phyloP scores from a whole-genome alignment of 192 early-diverging fungal genomes.

The Mortierella alpina region DNA sequence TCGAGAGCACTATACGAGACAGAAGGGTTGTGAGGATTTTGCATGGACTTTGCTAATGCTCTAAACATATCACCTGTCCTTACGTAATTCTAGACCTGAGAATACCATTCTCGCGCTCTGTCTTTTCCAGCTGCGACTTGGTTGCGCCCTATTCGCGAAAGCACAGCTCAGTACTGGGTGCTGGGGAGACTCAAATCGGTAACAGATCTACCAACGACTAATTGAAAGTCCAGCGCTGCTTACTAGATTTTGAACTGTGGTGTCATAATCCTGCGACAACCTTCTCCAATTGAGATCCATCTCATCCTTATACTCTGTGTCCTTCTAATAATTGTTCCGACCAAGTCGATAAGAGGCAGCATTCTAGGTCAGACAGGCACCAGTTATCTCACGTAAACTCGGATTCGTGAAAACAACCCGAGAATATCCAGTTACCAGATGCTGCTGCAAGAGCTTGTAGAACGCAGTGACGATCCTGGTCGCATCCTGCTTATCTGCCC shows the following conservation, averaged over 20 bases:
- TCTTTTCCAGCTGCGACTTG: conserved; percentile 29
- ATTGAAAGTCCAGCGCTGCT: background rate
- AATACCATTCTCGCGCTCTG: conserved; percentile 31
- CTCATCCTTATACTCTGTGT: conserved; percentile 44
- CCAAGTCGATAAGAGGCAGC: background rate
- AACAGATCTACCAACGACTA: too few relatives aligned
- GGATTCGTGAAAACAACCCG: background rate
- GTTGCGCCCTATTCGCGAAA: conserved; percentile 10
- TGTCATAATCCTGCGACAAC: conserved; percentile 38
- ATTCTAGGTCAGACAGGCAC: too few relatives aligned
- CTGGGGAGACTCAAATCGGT: background rate
- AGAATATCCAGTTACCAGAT: conserved; percentile 18
- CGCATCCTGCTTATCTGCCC: conserved; percentile 27
- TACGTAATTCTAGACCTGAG: conserved; percentile 27
- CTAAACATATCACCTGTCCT: background rate
- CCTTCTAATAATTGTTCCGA: conserved; percentile 19
- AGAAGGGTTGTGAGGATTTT: background rate
- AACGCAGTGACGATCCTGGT: conserved; percentile 38
- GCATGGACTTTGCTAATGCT: too few relatives aligned
- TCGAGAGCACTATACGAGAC: conserved; percentile 20
- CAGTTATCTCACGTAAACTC: too few relatives aligned
- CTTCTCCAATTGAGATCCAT: conserved; percentile 53
- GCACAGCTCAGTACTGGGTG: background rate
- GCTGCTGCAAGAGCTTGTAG: conserved; percentile 44
- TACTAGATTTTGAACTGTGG: conserved; percentile 34